Conservation (phyloP, 1,139 yeast genomes). For the Diutina sp. region DNA sequence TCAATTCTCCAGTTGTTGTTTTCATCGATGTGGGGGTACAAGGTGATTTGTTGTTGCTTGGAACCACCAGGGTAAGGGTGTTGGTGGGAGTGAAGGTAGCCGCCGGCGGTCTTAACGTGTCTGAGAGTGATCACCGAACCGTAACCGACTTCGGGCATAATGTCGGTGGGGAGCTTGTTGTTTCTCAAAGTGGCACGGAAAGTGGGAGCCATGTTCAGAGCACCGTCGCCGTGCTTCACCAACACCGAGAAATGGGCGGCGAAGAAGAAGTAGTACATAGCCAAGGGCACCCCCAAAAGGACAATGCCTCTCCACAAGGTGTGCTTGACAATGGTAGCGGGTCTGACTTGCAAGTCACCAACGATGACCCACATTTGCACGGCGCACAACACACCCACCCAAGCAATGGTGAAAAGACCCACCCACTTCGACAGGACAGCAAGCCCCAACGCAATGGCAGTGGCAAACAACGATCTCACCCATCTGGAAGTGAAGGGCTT, state of each 20-base stretch:
- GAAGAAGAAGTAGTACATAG: slow-evolving; percentile 62
- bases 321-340: slow-evolving; percentile 38
- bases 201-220: slow-evolving; percentile 80
- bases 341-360: slow-evolving; percentile 68
- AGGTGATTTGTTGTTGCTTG: slow-evolving; percentile 85
- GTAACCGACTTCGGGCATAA: slow-evolving; percentile 74
- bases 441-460: slow-evolving; percentile 78
- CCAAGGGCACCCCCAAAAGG: slow-evolving; percentile 58
- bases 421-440: slow-evolving; percentile 94
- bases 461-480: slow-evolving; percentile 57
- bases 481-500: slow-evolving; percentile 59
- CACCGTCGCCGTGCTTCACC: slow-evolving; percentile 71
- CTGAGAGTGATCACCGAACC: slow-evolving; percentile 74
- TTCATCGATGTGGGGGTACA: slow-evolving; percentile 83
- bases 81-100: slow-evolving; percentile 88
- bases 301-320: slow-evolving; percentile 41
- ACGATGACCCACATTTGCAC: slow-evolving; percentile 77
- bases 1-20: slow-evolving; percentile 84
- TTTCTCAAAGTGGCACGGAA: slow-evolving; percentile 72
- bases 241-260: slow-evolving; percentile 67
- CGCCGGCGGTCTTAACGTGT: slow-evolving; percentile 82
- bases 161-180: slow-evolving; percentile 52
- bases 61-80: slow-evolving; percentile 85
- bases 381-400: slow-evolving; percentile 73
- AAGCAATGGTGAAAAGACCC: slow-evolving; percentile 54